Base-by-base conservation (phyloP, 768 basidiomycete genomes). In the Rhizopogon sp. region DNA sequence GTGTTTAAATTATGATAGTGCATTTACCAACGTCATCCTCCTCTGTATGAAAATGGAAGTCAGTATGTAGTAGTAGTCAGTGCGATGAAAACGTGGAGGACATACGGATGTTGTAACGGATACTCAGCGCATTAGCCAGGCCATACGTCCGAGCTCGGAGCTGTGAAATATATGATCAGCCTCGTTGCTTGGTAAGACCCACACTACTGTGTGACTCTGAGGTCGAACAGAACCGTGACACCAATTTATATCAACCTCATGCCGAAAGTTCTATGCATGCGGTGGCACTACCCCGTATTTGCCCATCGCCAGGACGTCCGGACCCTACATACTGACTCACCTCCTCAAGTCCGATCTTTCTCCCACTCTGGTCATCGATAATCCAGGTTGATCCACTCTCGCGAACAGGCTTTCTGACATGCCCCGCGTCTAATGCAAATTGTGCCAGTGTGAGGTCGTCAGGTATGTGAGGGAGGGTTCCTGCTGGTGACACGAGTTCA, bases 281-380 rank as follows among this genome's bases (percentile, higher is more conserved):
- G 25, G 25, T 25, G 25, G 31, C 1, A 20, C 31, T 33, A 20
- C 11, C 14, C 46, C 2, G 5, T 17, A 33, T 35, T 22, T 22
- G 3, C 35, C 4, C 31, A 22, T 14, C 44, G 52, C 13, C 39
- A 35, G 47, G 39, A 35, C 28, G 25, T 25, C 25, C 25, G 25
- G 25, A 25, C 25, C 25, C 25, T 25, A 25, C 4, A 25, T 8
- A 5, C 46, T 11, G 4, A 47, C 66, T 57, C 42, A 74, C 75
- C 64, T 76, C 76, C 44, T 77, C 72, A 29, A 63, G 62, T 6
- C 66, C 66, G 16, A 71, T 50, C n/a, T 60, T 55, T 22, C 66
- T 63, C 13, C 75, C 75, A 3, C 73, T 75, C 13, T 60, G 61
- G 47, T 76, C 72, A 37, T 79, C 77, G 29, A 79, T 68, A 41